Percentiles rank a stretch among this genome's conserved stretches.
phyloP scores from a whole-genome alignment of 768 basidiomycete species.

The Coprinopsis strossmayeri region DNA sequence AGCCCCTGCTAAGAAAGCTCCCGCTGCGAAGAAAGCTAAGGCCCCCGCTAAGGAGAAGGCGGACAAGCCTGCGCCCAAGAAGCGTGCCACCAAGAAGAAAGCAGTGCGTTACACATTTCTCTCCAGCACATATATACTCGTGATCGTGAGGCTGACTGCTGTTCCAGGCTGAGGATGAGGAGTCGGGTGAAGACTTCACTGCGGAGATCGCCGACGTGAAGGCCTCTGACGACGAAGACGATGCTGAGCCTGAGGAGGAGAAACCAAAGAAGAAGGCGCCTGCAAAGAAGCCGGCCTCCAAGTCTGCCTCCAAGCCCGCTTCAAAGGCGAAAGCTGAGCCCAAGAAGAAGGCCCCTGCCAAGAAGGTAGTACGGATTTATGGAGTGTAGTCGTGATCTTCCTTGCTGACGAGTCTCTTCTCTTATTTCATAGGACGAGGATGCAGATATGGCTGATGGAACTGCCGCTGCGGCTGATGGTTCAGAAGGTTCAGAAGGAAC shows the following conservation, averaged over 20 bases:
- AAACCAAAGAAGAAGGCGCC: conserved; percentile 40
- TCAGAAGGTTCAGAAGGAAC: conserved; percentile 34
- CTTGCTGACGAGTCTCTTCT: neutral
- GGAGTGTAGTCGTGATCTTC: conserved; percentile 1
- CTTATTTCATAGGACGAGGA: conserved; percentile 27
- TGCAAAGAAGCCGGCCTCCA: conserved; percentile 21
- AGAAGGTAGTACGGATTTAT: conserved; percentile 11
- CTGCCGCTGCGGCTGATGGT: conserved; percentile 31
- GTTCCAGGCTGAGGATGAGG: conserved; percentile 25
- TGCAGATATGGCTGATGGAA: conserved; percentile 33
- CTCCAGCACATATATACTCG: conserved; percentile 4
- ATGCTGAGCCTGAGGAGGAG: conserved; percentile 30
- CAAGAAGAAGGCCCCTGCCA: conserved; percentile 35
- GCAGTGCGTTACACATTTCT: conserved; percentile 16
- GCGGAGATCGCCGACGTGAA: conserved; percentile 33
- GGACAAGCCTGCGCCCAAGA: conserved; percentile 35
- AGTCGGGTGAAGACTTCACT: conserved; percentile 39
- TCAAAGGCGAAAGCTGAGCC: conserved; percentile 31
- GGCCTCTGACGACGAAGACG: conserved; percentile 22
- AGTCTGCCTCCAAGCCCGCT: conserved; percentile 14
- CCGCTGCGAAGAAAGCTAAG: conserved; percentile 22
- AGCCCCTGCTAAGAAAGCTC: conserved; percentile 26
- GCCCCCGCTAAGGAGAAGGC: conserved; percentile 16
- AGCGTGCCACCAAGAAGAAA: conserved; percentile 40
- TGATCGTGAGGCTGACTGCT: neutral